Base-by-base conservation (phyloP, 257 asterid species). In the Catharanthus roseus region DNA sequence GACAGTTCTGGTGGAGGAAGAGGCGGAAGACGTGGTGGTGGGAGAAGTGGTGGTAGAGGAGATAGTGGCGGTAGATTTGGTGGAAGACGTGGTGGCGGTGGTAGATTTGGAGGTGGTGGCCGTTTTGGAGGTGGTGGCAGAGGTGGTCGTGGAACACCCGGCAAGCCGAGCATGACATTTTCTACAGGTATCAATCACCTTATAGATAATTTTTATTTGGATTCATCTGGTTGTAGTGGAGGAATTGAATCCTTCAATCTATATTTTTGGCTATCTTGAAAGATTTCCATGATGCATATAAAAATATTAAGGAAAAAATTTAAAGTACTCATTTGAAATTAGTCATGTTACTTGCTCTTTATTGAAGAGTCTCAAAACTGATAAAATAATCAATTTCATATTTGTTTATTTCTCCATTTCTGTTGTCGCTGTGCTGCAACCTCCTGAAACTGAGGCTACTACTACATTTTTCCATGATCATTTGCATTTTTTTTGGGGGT, bases 111-210 rank as follows among this genome's bases (percentile, higher is more conserved):
- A 0, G 15, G 82, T 23, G 75, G 77, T 62, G 82, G 85, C 29
- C n/a, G n/a, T n/a, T n/a, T n/a, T 21, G 71, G 80, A 0, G 15
- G 82, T 23, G 75, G 77, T 62, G 82, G 85, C 29, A 58, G 91
- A 55, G 87, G 89, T 9, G 5, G 89, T 9, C 83, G 93, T 18
- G 85, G 88, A 74, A 55, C 72, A n/a, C 76, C 76, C 34, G 69
- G 5, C 80, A 81, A 42, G 74, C 87, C 86, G 8, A 85, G 84
- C 78, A 51, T 83, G 68, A 13, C 88, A 23, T 16, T 80, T 55
- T 80, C 86, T 67, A 85, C 84, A 58, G 88, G 84, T 83, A 1
- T 55, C 38, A 44, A 4, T 42, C 49, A 5, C 49, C 11, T 42
- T 9, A 0, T 6, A 10, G 10, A 8, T 42, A 3, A n/a, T n/a